These are phyloP conservation scores for Gymnopilus junonius DNA, from an alignment of 768 basidiomycete genomes.

Conservation along the genomic window DNA sequence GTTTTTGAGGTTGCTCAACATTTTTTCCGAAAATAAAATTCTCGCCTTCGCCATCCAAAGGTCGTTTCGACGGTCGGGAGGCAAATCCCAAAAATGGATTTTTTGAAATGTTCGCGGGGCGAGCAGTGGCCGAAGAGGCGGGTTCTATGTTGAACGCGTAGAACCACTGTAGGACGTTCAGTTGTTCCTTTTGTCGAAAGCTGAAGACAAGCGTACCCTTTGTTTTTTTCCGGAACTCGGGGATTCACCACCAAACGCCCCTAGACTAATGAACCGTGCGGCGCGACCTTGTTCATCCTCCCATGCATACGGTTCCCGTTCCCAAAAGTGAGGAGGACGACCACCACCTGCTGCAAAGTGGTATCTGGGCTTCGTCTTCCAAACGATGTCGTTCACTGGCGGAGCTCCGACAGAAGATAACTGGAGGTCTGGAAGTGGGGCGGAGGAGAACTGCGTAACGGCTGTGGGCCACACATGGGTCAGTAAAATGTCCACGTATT, in stretches of 20 bases:
- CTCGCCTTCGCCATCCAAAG: slow-evolving; percentile 51
- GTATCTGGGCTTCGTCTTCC: slow-evolving; percentile 80
- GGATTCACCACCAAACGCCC: slow-evolving; percentile 77
- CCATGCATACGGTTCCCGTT: slow-evolving; percentile 92
- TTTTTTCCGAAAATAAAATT: slow-evolving; percentile 72
- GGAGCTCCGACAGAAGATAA: slow-evolving; percentile 49
- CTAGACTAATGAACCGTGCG: slow-evolving; percentile 84
- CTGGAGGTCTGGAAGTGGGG: slow-evolving; percentile 52
- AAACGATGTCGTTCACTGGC: slow-evolving; percentile 68
- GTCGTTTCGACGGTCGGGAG: slow-evolving; percentile 54
- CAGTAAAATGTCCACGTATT: slow-evolving; percentile 80
- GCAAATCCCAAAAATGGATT: slow-evolving; percentile 66
- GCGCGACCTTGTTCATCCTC: slow-evolving; percentile 68
- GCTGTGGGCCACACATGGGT: slow-evolving; percentile 78
- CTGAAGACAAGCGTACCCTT: slow-evolving; percentile 56
- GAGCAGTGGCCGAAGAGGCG: slow-evolving; percentile 41
- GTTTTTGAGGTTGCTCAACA: slow-evolving; percentile 59
- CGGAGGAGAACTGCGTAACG: slow-evolving; percentile 63
- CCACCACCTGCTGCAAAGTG: slow-evolving; percentile 77
- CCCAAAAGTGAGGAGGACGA: slow-evolving; percentile 85
- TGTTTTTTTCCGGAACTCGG: slow-evolving; percentile 71
- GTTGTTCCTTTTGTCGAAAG: not conserved
- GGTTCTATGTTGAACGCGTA: slow-evolving; percentile 92
- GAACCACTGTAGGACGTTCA: slow-evolving; percentile 72
- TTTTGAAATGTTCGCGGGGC: slow-evolving; percentile 65